These are phyloP conservation scores for Calocera viscosa DNA, from an alignment of 768 basidiomycete species.

Conservation along the genomic window DNA sequence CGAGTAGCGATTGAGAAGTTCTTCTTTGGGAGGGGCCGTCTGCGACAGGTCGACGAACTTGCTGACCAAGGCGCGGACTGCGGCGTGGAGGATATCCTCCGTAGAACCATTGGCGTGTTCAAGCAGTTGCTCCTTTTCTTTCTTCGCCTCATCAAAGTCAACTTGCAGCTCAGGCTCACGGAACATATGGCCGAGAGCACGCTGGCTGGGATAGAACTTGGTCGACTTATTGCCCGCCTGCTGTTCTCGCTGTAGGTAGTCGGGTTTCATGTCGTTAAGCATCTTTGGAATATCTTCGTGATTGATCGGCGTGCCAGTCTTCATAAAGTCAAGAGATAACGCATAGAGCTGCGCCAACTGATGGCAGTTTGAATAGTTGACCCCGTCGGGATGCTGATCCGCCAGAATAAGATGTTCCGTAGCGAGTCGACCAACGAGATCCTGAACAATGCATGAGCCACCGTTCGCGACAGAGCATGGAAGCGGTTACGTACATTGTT, in stretches of 20 bases:
- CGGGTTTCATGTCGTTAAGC: conserved; percentile 9
- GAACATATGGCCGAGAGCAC: conserved; percentile 60
- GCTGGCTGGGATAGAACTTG: conserved; percentile 59
- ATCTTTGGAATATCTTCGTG: conserved; percentile 8
- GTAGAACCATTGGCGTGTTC: conserved; percentile 6
- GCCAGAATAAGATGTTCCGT: conserved; percentile 18
- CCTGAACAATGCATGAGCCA: conserved; percentile 4
- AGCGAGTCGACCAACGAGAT: conserved; percentile 17
- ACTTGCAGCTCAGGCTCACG: conserved; percentile 42
- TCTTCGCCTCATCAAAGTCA: conserved; percentile 25
- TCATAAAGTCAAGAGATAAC: conserved; percentile 16
- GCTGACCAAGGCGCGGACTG: background rate
- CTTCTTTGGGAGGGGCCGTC: background rate
- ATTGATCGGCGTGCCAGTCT: conserved; percentile 14
- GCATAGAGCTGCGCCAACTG: conserved; percentile 18
- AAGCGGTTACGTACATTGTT: conserved; percentile 26
- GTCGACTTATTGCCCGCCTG: conserved; percentile 33
- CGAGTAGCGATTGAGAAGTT: conserved; percentile 41
- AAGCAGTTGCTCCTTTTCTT: background rate
- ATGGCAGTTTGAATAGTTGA: conserved; percentile 16
- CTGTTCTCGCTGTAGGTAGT: conserved; percentile 14
- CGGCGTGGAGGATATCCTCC: background rate
- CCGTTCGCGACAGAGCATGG: background rate
- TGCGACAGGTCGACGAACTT: background rate
- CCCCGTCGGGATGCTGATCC: conserved; percentile 17